Percentiles rank a stretch among this genome's conserved stretches.
Evolutionary conservation across 352 stramenopile genomes (phyloP).

Genomic region (Phytophthora boehmeriae): DNA sequence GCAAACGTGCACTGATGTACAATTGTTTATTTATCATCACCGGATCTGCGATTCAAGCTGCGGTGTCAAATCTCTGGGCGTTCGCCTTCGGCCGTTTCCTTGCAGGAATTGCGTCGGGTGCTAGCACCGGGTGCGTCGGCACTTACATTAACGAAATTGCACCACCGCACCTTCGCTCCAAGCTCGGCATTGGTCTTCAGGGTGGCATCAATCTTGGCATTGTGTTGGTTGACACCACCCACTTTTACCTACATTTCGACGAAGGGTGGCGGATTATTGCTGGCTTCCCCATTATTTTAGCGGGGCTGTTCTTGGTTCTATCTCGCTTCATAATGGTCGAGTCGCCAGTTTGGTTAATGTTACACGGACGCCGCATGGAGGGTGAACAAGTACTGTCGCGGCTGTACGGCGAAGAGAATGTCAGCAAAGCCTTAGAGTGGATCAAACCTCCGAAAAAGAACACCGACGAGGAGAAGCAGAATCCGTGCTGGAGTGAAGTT

Average conservation of each 20-base stretch:
- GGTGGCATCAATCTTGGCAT: slow-evolving; percentile 41
- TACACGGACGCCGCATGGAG: slow-evolving; percentile 34
- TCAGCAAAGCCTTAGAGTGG: slow-evolving; percentile 32
- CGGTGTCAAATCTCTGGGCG: slow-evolving; percentile 38
- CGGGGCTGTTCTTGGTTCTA: slow-evolving; percentile 36
- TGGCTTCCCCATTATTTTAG: slow-evolving; percentile 59
- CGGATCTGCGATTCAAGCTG: slow-evolving; percentile 39
- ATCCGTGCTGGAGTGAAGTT: slow-evolving; percentile 29
- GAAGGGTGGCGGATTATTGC: slow-evolving; percentile 57
- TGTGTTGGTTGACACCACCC: slow-evolving; percentile 38
- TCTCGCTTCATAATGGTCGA: slow-evolving; percentile 51
- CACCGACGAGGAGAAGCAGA: slow-evolving; percentile 18
- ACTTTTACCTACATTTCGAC: slow-evolving; percentile 52
- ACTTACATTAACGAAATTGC: slow-evolving; percentile 52
- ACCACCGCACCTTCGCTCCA: slow-evolving; percentile 39
- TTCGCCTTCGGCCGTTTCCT: slow-evolving; percentile 53
- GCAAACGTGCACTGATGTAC: slow-evolving; percentile 38
- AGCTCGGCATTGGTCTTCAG: slow-evolving; percentile 42
- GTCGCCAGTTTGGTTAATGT: slow-evolving; percentile 47
- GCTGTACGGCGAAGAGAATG: slow-evolving; percentile 43
- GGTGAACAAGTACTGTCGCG: slow-evolving; percentile 30
- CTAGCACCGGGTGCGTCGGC: slow-evolving; percentile 34
- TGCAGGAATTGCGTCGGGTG: slow-evolving; percentile 55
- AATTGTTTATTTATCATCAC: slow-evolving; percentile 49
- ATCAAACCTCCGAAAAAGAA: slow-evolving; percentile 24